Evolutionary conservation across 2,329 filamentous ascomycete species (phyloP), one percentile per base, ranked within the genome.

Genomic region (Uncinocarpus reesii): DNA sequence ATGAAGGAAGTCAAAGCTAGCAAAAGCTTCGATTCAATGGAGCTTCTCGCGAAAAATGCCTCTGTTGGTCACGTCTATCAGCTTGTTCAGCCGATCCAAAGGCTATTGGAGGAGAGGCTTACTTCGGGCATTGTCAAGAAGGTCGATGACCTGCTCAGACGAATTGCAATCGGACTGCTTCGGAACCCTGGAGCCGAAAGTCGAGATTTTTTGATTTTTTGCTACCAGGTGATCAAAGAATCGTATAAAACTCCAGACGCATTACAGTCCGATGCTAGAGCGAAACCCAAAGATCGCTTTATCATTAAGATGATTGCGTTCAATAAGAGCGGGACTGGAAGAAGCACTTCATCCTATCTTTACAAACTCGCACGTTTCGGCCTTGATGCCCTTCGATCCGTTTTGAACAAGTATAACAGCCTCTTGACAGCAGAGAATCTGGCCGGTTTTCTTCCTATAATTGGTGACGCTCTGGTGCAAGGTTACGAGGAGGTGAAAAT

Each of bases 1-100:
- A 95, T 93, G 83, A 95, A 93, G 66, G 92, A 98, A 68, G 83
- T 98, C 49, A 96, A 95, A 71, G 92, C 86, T 65, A 95, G 86
- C 72, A 98, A 96, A 72, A 95, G 89, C 62, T 94, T 89, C 60
- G 93, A 98, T 62, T 94, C 92, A 0, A 93, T 96, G 82, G 90
- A 96, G 64, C 73, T 96, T 13, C 75, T 96, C 55, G 84, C 92
- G 21, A 86, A 83, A 60, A 88, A 82, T 41, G 82, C 86, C 1
- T 90, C 88, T 1, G 73, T 95, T 20, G 72, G 69, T 44, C 79
- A 81, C 49, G 75, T 96, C 4, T 80, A 83, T 41, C 78, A 83
- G 42, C 77, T 98, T 3, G 75, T 95, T 43, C 75, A 75, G 46
- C 93, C 92, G 1, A 72, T 96, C 40, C 84, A 86, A 58, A 74